A percentile compares a stretch with the other conserved stretches of the same genome.
These are phyloP conservation scores for Silene vulgaris DNA, from an alignment of 179 eudicot species.

Conservation along the genomic window DNA sequence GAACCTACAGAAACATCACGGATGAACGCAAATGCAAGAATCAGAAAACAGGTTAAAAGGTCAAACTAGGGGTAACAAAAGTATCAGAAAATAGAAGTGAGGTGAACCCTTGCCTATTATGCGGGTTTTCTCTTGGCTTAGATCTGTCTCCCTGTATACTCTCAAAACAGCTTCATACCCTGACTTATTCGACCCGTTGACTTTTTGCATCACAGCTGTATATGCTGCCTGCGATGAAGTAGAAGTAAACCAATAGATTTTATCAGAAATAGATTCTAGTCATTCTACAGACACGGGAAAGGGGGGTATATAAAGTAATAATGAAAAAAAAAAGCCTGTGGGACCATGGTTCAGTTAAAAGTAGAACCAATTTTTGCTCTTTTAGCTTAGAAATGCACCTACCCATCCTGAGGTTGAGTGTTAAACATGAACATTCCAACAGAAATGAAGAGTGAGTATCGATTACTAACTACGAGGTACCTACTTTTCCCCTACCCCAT, in stretches of 20 bases:
- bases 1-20: conserved; percentile 43
- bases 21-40: not conserved
- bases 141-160: conserved; percentile 81
- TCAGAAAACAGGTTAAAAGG: not conserved
- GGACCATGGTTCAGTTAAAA: not conserved
- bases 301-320: not conserved
- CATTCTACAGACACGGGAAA: not conserved
- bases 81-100: not conserved
- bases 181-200: conserved; percentile 51
- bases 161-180: conserved; percentile 71
- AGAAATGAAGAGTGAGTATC: not conserved
- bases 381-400: not conserved
- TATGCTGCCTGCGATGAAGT: conserved; percentile 66
- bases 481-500: too few species aligned
- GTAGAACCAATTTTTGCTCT: not conserved
- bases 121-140: conserved; percentile 87
- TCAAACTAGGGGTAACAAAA: not conserved
- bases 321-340: not conserved
- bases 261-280: not conserved
- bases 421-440: not conserved
- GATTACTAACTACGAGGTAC: too few species aligned
- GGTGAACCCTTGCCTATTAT: conserved; percentile 47
- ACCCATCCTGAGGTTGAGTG: not conserved
- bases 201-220: conserved; percentile 78
- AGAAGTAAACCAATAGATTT: not conserved